These are phyloP conservation scores for Effrenium voratum DNA, from an alignment of 73 alveolate genomes.

Conservation along the genomic window DNA sequence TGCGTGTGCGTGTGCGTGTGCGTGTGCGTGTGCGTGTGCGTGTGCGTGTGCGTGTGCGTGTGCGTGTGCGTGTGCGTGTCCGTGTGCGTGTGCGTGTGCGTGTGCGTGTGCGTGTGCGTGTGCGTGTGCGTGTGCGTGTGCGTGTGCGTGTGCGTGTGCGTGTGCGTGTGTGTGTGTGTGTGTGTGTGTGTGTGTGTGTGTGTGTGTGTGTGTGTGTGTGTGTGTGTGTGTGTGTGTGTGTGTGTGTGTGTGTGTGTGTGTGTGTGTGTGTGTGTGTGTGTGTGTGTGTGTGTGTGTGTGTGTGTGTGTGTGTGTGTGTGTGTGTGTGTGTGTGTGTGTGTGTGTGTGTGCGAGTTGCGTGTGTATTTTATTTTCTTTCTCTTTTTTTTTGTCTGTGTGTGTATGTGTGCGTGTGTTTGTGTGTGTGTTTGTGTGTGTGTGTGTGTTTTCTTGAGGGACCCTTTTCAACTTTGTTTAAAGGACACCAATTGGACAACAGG, in stretches of 20 bases:
- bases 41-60: conserved; percentile 30
- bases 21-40: conserved; percentile 27
- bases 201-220: conserved; percentile 39
- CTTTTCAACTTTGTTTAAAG: too few species aligned
- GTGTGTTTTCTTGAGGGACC: too few species aligned
- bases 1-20: conserved; percentile 30
- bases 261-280: conserved; percentile 39
- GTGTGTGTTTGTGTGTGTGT: conserved; percentile 31
- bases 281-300: conserved; percentile 39
- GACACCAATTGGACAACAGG: too few species aligned
- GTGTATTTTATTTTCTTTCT: too few species aligned
- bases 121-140: conserved; percentile 30
- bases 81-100: conserved; percentile 27
- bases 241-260: conserved; percentile 39
- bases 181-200: conserved; percentile 39
- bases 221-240: conserved; percentile 39
- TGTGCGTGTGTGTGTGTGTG: conserved; percentile 36
- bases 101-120: conserved; percentile 30
- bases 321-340: conserved; percentile 39
- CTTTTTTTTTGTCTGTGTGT: conserved; percentile 27
- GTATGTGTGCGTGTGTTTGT: conserved; percentile 20
- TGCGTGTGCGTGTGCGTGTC: conserved; percentile 24
- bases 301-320: conserved; percentile 39
- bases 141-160: conserved; percentile 27
- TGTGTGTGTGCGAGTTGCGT: conserved; percentile 15